Evolutionary conservation across 2,329 filamentous ascomycete species (phyloP).

Genomic region (Colletotrichum liriopes): DNA sequence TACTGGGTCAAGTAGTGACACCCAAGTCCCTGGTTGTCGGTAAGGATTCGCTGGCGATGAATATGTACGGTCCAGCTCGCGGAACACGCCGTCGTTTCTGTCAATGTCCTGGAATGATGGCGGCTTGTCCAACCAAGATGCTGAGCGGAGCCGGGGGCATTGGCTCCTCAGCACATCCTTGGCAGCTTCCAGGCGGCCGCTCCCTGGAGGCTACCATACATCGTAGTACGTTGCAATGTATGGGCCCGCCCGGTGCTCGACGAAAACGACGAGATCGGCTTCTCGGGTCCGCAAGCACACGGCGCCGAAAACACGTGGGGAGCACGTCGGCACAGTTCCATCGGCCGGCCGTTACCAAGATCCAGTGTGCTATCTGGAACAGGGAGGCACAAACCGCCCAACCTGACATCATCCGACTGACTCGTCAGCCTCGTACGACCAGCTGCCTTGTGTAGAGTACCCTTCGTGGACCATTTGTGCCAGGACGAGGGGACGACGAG

Average conservation of each 20-base stretch:
- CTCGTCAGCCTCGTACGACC: conserved; percentile 35
- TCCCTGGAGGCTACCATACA: background rate
- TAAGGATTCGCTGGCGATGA: conserved; percentile 7
- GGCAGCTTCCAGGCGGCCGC: conserved; percentile 22
- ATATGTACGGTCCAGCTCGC: background rate
- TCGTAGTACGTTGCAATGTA: background rate
- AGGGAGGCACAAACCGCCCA: background rate
- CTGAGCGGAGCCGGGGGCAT: conserved; percentile 14
- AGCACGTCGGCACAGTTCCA: conserved; percentile 15
- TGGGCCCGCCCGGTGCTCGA: background rate
- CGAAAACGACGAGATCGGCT: conserved; percentile 15
- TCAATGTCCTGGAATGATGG: background rate
- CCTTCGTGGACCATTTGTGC: conserved; percentile 29
- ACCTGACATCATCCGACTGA: conserved; percentile 35
- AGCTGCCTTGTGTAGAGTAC: background rate
- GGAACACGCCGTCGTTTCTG: background rate
- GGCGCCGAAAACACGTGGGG: conserved; percentile 4
- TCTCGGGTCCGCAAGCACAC: conserved; percentile 1
- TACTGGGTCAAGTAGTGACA: background rate
- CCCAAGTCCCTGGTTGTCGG: conserved; percentile 34
- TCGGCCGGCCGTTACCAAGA: conserved; percentile 10
- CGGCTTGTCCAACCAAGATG: conserved; percentile 26
- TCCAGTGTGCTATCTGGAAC: conserved; percentile 21
- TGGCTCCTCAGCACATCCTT: conserved; percentile 1
- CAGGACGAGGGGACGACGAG: conserved; percentile 35